Base-by-base conservation (phyloP, 306 rosid genomes). In the Cicer judaicum region DNA sequence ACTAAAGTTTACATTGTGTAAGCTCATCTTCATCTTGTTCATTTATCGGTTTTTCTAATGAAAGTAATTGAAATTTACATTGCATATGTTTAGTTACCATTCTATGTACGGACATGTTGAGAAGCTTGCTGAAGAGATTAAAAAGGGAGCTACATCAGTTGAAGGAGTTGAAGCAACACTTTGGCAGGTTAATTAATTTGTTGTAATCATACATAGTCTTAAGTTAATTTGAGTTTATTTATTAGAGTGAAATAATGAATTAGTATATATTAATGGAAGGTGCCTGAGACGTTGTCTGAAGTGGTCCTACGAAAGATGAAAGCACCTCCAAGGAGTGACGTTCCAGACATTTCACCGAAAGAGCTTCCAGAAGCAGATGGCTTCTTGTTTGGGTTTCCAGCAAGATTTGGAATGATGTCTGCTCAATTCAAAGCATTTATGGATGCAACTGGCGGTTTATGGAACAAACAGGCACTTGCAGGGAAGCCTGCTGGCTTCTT, bases 401-500 rank as follows among this genome's bases (percentile, higher is more conserved):
- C 98, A 43, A 89, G 97, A 85, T 93, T 87, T 68, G 98, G 98
- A 70, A 63, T 86, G 83, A 93, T 93, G 98, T 86, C 92, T 52
- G 83, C 93, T 47, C 97, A 93, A 77, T 93, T 91, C 12, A 93
- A 89, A 82, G 90, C 90, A 29, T 93, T 91, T 73, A 7, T 93
- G 0, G 98, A 93, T 82, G 84, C 92, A 64, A 91, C 98, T 14
- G 97, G 97, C 53, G 85, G 96, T 13, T 70, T 93, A 43, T 93
- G 97, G 97, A 84, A 81, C 57, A 62, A 88, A 34, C 98, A 93
- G 70, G 87, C 89, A 54, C 93, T 91, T 5, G 83, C 96, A 1
- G 98, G 98, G 49, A 93, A 93, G 74, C 96, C 97, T 69, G 98
- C 97, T 0, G 96, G 98, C 68, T 48, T 93, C 74, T 93, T 93